Evolutionary conservation across 176 grass and related monocot species (phyloP).

Genomic region (Poa annua): DNA sequence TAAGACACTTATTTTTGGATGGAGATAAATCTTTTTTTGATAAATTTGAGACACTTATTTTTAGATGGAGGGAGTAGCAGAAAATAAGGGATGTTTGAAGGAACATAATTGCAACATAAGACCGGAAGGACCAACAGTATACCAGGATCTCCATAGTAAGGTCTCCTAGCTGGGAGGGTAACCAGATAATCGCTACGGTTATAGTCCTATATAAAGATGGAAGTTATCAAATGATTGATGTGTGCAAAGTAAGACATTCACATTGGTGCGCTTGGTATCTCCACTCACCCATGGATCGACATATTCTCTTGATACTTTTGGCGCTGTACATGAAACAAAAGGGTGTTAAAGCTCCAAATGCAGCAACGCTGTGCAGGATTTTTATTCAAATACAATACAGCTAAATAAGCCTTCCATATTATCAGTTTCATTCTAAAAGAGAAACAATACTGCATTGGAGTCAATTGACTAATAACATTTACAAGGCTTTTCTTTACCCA

Average conservation of each 20-base stretch:
- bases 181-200: constrained; percentile 61
- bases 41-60: too few relatives aligned
- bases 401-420: neutral
- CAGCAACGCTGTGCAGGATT: neutral
- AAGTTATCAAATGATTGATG: neutral
- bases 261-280: constrained; percentile 11
- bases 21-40: too few relatives aligned
- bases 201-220: constrained; percentile 60
- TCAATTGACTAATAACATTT: neutral
- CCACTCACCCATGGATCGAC: constrained; percentile 64
- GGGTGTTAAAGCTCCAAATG: constrained; percentile 14
- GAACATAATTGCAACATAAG: constrained; percentile 10
- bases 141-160: constrained; percentile 72
- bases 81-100: neutral
- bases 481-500: neutral
- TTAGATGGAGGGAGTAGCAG: too few relatives aligned
- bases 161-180: constrained; percentile 60
- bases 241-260: neutral
- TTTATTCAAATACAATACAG: neutral
- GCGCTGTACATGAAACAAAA: constrained; percentile 26
- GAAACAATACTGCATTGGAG: neutral
- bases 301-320: constrained; percentile 48
- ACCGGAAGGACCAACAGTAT: constrained; percentile 25
- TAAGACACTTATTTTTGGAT: too few relatives aligned
- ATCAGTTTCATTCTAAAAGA: neutral